These are phyloP conservation scores for Mycena galericulata DNA, from an alignment of 768 basidiomycete genomes.

Conservation along the genomic window DNA sequence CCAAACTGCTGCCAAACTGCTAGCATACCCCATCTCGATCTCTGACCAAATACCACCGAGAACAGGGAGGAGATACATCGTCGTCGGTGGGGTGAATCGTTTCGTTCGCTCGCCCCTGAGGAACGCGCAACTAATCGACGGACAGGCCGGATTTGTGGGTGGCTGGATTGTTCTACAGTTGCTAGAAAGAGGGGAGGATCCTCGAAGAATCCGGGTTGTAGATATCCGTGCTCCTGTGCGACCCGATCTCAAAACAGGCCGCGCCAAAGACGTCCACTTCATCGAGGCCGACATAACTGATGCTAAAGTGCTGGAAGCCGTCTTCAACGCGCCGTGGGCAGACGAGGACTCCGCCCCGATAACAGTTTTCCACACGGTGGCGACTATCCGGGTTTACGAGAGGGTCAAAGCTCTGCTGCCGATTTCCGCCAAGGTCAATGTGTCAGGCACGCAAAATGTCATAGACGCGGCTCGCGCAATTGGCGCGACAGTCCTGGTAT, in stretches of 20 bases:
- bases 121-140: neutral
- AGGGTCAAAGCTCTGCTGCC: constrained; percentile 62
- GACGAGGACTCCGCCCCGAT: constrained; percentile 47
- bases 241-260: constrained; percentile 64
- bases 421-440: constrained; percentile 72
- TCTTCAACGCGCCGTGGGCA: constrained; percentile 77
- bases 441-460: constrained; percentile 75
- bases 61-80: constrained; percentile 81
- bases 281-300: constrained; percentile 71
- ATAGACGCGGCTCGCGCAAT: constrained; percentile 65
- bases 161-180: constrained; percentile 83
- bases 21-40: constrained; percentile 46
- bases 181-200: constrained; percentile 77
- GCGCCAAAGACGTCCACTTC: constrained; percentile 66
- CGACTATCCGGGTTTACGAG: constrained; percentile 84
- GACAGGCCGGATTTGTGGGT: constrained; percentile 79
- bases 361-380: constrained; percentile 83
- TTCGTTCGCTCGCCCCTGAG: constrained; percentile 48
- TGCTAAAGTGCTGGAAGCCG: constrained; percentile 61
- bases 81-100: constrained; percentile 74
- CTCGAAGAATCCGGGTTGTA: constrained; percentile 70
- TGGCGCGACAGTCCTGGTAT: constrained; percentile 71
- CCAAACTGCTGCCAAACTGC: constrained; percentile 51
- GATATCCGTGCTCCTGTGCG: constrained; percentile 75
- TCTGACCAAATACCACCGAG: constrained; percentile 67